Conservation (phyloP, 306 rosid genomes). For the Cucumis cinereus region DNA sequence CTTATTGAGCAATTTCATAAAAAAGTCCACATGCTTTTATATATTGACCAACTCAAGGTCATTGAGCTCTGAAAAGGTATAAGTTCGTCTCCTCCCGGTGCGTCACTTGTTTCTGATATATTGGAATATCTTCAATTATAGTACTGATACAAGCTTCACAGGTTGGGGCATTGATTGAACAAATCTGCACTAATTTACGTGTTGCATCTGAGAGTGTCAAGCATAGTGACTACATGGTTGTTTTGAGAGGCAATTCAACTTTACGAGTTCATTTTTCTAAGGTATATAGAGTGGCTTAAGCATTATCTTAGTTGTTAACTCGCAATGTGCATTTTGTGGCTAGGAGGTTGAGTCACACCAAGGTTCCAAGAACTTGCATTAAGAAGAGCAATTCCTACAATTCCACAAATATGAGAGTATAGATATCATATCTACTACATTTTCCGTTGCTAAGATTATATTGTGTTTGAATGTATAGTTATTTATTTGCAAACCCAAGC, state of each 20-base stretch:
- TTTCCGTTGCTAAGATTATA: no score
- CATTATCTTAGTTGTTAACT: neutral
- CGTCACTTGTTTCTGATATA: neutral
- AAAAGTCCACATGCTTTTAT: constrained; percentile 65
- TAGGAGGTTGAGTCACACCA: no score
- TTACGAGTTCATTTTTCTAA: constrained; percentile 96
- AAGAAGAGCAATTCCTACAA: no score
- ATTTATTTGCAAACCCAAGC: no score
- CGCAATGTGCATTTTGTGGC: no score
- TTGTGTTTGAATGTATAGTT: no score
- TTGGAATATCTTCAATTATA: neutral
- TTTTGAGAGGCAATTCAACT: constrained; percentile 96
- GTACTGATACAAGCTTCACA: constrained; percentile 25
- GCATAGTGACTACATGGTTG: constrained; percentile 56
- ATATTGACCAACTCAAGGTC: constrained; percentile 95
- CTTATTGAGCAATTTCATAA: constrained; percentile 55
- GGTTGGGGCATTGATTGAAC: constrained; percentile 66
- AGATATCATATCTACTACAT: no score
- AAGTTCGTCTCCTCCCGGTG: neutral
- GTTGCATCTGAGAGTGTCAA: constrained; percentile 56
- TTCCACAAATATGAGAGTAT: no score
- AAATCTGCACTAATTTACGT: constrained; percentile 57
- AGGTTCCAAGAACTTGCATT: no score
- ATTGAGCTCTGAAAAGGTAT: constrained; percentile 75
- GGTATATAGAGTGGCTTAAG: constrained; percentile 37